phyloP scores from a whole-genome alignment of 2,329 filamentous ascomycete genomes.

The Cadophora sp. region DNA sequence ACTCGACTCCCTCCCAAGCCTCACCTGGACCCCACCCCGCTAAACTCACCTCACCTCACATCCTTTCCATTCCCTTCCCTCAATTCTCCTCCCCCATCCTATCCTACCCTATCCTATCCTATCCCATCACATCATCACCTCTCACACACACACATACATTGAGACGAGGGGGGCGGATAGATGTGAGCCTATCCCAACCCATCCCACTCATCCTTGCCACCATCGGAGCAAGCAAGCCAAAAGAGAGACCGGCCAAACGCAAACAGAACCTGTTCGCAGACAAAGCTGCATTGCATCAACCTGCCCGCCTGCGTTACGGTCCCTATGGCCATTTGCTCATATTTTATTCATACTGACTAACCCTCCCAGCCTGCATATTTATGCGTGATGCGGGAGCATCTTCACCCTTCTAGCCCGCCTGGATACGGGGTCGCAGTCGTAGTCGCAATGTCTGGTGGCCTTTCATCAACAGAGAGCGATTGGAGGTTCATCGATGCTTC shows the following conservation, averaged over 20 bases:
- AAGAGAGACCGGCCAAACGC: neutral
- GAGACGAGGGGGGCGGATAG: neutral
- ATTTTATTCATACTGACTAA: conserved; percentile 21
- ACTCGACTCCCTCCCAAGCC: neutral
- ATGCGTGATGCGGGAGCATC: conserved; percentile 29
- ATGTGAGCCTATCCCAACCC: conserved; percentile 11
- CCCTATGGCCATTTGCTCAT: conserved; percentile 1
- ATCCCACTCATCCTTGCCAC: conserved; percentile 8
- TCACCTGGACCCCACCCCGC: neutral
- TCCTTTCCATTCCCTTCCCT: neutral
- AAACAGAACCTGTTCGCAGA: conserved; percentile 12
- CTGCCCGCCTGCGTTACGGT: neutral
- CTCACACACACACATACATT: neutral
- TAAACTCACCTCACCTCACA: neutral
- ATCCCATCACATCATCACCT: too few species aligned
- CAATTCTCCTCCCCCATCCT: too few species aligned
- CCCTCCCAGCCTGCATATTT: conserved; percentile 32
- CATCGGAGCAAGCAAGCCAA: neutral
- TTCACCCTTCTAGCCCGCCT: conserved; percentile 10
- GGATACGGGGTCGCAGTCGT: conserved; percentile 9
- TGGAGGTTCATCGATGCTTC: conserved; percentile 19
- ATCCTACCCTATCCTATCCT: conserved; percentile 1
- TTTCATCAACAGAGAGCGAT: conserved; percentile 24
- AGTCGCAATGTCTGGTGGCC: neutral
- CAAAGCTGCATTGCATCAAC: neutral